These are phyloP conservation scores for Lasiodiplodia theobromae DNA, from an alignment of 2,329 filamentous ascomycete genomes.

Conservation along the genomic window DNA sequence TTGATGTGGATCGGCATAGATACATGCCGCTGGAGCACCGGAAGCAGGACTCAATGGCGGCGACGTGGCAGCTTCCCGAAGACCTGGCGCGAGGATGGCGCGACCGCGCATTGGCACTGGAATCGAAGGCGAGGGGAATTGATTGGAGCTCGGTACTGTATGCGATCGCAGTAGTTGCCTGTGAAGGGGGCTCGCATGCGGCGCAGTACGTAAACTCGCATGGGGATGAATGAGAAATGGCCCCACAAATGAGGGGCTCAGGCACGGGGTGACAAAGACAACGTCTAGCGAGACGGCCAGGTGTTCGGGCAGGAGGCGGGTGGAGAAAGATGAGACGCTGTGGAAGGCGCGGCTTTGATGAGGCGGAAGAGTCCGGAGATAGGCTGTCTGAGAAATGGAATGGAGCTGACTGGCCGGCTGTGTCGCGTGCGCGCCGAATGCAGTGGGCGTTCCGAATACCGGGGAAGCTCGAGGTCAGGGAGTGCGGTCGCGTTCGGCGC, in stretches of 20 bases:
- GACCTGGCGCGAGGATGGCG: conserved; percentile 44
- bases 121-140: conserved; percentile 45
- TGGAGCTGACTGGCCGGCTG: neutral
- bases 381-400: conserved; percentile 4
- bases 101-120: conserved; percentile 46
- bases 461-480: neutral
- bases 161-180: conserved; percentile 46
- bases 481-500: neutral
- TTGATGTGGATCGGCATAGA: conserved; percentile 50
- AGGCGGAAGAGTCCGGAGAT: neutral
- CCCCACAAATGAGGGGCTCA: neutral
- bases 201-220: conserved; percentile 34
- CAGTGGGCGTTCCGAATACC: neutral
- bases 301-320: conserved; percentile 44
- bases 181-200: conserved; percentile 50
- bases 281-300: too few relatives aligned
- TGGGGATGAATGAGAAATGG: neutral
- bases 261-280: too few relatives aligned
- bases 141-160: conserved; percentile 51
- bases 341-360: conserved; percentile 14
- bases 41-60: conserved; percentile 53
- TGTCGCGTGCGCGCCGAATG: conserved; percentile 3
- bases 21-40: conserved; percentile 52
- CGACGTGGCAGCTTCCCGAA: conserved; percentile 48
- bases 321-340: conserved; percentile 39